phyloP scores from a whole-genome alignment of 805 yeast genomes.

The Candida manassasensis region DNA sequence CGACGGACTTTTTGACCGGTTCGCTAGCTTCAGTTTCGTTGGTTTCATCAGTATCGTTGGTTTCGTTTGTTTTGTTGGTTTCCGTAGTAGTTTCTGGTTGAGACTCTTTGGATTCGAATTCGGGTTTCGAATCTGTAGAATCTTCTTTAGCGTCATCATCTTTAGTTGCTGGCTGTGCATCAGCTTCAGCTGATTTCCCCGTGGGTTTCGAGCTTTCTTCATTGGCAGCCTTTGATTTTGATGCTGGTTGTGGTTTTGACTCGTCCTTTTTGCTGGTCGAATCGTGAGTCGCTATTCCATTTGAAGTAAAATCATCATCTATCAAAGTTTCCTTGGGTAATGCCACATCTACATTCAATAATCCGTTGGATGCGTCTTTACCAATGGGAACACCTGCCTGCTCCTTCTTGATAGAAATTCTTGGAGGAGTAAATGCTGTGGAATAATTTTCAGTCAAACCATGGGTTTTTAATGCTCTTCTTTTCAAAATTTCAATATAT shows the following conservation, averaged over 20 bases:
- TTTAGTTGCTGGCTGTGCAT: constrained; percentile 1
- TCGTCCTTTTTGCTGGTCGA: constrained; percentile 1
- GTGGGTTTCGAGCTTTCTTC: background rate
- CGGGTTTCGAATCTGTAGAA: background rate
- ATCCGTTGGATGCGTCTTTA: constrained; percentile 9
- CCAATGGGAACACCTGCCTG: constrained; percentile 4
- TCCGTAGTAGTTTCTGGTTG: background rate
- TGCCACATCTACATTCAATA: constrained; percentile 27
- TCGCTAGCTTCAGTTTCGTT: constrained; percentile 5
- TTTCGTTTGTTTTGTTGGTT: constrained; percentile 3
- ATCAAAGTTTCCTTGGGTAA: constrained; percentile 42
- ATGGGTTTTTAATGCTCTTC: constrained; percentile 35
- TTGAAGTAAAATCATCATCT: too few species aligned
- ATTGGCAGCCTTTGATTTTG: background rate
- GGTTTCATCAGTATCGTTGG: background rate
- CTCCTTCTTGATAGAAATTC: constrained; percentile 10
- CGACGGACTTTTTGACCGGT: background rate
- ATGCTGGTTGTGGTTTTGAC: constrained; percentile 1
- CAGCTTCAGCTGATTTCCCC: constrained; percentile 1
- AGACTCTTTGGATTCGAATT: background rate
- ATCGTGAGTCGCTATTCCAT: background rate
- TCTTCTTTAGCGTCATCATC: constrained; percentile 5
- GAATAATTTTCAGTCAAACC: constrained; percentile 35
- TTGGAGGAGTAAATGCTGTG: constrained; percentile 36
- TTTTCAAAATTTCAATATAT: constrained; percentile 40